Percentiles rank a stretch among this genome's conserved stretches.
Conservation (phyloP, 1,284 basidiomycete species). For the Fomitopsis schrenkii region DNA sequence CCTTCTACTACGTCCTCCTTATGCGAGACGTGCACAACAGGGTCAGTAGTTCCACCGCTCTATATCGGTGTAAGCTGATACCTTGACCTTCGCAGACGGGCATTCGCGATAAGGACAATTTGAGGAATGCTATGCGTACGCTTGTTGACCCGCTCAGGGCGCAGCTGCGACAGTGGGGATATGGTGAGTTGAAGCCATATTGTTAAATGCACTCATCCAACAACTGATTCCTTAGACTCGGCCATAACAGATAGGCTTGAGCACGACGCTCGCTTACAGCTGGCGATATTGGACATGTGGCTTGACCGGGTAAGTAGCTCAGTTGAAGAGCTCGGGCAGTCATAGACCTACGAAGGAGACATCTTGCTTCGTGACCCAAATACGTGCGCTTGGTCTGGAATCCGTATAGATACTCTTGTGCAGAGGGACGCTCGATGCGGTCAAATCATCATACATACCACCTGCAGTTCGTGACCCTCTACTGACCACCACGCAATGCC, state of each 20-base stretch:
- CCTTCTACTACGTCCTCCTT: constrained; percentile 50
- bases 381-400: too few species aligned
- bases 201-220: constrained; percentile 21
- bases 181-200: constrained; percentile 16
- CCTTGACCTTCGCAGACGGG: constrained; percentile 40
- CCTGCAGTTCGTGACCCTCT: too few species aligned
- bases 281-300: constrained; percentile 41
- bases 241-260: background rate
- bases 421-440: too few species aligned
- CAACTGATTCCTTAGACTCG: background rate
- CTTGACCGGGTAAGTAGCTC: constrained; percentile 37
- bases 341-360: too few species aligned
- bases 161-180: constrained; percentile 24
- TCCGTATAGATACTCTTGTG: too few species aligned
- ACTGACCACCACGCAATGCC: too few species aligned
- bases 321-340: constrained; percentile 2
- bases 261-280: constrained; percentile 26
- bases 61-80: constrained; percentile 6
- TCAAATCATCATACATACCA: too few species aligned
- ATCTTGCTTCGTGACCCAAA: too few species aligned
- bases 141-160: constrained; percentile 28
- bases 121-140: constrained; percentile 23
- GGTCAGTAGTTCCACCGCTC: constrained; percentile 25
- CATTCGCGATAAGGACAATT: constrained; percentile 37
- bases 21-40: constrained; percentile 41